Percentiles rank a stretch among this genome's conserved stretches.
phyloP scores from a whole-genome alignment of 2,329 filamentous ascomycete genomes.

The Cercospora brassicicola region DNA sequence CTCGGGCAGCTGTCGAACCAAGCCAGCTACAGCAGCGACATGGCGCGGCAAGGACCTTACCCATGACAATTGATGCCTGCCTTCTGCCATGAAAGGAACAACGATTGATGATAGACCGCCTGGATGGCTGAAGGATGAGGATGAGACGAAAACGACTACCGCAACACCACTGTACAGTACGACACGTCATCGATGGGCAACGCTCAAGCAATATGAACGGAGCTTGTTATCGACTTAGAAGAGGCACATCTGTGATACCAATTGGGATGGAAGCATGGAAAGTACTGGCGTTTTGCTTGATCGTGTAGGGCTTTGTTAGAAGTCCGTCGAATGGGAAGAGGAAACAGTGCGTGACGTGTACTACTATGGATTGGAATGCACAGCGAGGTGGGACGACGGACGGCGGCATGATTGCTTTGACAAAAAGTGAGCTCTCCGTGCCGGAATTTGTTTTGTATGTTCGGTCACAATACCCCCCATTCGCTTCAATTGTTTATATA shows the following conservation, averaged over 20 bases:
- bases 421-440: constrained; percentile 2
- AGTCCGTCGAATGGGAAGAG: not conserved
- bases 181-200: constrained; percentile 11
- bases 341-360: constrained; percentile 12
- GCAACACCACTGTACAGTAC: constrained; percentile 21
- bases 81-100: not conserved
- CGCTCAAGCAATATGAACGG: constrained; percentile 30
- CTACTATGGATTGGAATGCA: constrained; percentile 14
- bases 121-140: not conserved
- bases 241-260: constrained; percentile 14
- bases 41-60: constrained; percentile 27
- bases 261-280: constrained; percentile 11
- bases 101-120: not conserved
- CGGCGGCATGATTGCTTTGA: constrained; percentile 9
- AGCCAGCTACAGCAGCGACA: constrained; percentile 37
- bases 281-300: constrained; percentile 12
- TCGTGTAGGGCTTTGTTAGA: not conserved
- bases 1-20: constrained; percentile 31
- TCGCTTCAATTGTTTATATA: constrained; percentile 12
- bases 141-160: not conserved
- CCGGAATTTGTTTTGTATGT: constrained; percentile 8
- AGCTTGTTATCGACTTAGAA: constrained; percentile 14
- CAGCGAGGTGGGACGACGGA: constrained; percentile 12
- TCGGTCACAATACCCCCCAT: constrained; percentile 9
- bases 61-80: constrained; percentile 18